Evolutionary conservation across 139 green algal species (phyloP).

Genomic region (Micractinium conductrix): DNA sequence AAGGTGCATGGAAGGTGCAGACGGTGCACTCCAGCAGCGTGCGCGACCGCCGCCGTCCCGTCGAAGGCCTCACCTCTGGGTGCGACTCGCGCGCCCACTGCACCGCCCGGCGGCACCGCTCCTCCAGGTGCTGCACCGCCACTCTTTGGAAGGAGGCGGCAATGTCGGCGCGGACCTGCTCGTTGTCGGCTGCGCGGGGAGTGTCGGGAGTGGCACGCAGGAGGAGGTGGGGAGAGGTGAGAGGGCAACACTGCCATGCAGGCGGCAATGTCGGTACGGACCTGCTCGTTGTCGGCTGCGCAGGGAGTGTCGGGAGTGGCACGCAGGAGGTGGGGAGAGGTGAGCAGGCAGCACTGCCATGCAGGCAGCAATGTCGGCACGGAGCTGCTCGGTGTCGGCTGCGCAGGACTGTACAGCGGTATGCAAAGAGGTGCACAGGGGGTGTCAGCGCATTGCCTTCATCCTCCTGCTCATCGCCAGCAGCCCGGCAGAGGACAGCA

Average conservation of each 20-base stretch:
- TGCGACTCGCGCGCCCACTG: constrained; percentile 70
- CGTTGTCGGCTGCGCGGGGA: constrained; percentile 31
- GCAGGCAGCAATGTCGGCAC: constrained; percentile 91
- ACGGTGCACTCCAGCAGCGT: too few species aligned
- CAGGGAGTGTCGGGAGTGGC: not conserved
- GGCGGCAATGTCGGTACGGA: constrained; percentile 89
- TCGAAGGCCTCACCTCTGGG: constrained; percentile 38
- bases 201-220: too few species aligned
- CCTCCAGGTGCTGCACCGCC: constrained; percentile 87
- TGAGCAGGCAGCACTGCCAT: too few species aligned
- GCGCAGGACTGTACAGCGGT: too few species aligned
- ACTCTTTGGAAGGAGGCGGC: constrained; percentile 93
- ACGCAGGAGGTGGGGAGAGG: not conserved
- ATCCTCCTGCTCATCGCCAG: too few species aligned
- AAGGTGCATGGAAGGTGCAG: too few species aligned
- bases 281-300: constrained; percentile 39
- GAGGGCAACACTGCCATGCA: too few species aligned
- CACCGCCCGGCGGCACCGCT: constrained; percentile 63
- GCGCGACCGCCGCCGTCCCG: too few species aligned
- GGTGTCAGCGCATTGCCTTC: too few species aligned
- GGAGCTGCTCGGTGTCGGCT: constrained; percentile 42
- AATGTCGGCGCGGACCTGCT: constrained; percentile 81
- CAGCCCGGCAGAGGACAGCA: not conserved
- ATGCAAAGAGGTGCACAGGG: too few species aligned
- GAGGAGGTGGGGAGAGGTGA: not conserved